Evolutionary conservation across 163 green algal species (phyloP), one percentile per base, ranked within the genome.

Genomic region (Chlamydomonas reinhardtii): DNA sequence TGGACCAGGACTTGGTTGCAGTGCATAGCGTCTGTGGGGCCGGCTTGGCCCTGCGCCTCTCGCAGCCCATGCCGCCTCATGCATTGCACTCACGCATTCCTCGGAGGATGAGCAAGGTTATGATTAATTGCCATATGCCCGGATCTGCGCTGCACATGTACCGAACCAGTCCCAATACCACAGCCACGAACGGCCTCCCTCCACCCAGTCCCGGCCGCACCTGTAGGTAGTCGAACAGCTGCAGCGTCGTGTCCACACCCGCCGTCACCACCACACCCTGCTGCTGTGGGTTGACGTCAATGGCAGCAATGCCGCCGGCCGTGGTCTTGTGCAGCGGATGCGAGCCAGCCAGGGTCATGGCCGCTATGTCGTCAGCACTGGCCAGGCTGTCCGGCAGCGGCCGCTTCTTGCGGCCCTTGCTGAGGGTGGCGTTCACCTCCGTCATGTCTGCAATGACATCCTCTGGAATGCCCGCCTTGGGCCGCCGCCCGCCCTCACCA

Each of bases 281-380:
- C 74, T 90, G 72, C 74, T 88, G 78, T 17, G 92, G 92, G 83
- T 92, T 91, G 56, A 89, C 68, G 43, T 92, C 92, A 14, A 95
- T 74, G 0, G 72, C 76, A 24, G 93, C 68, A 73, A 98, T 97
- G 59, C 95, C 95, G 25, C 92, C 94, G 83, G 95, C 91, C 11
- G 91, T 96, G 6, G 97, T 98, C 80, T 96, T 97, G 92, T 99
- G 97, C 90, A 99, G 88, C 15, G 97, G 94, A 88, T 96, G 86
- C 77, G 84, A 95, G 52, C 87, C 84, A 25, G 90, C 54, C 34
- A 97, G 90, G n/a, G 74, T 62, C 61, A 95, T 93, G 17, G 54
- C 34, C 3, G 85, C 86, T 2, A 99, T 72, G 22, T 96, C 94
- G 6, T 97, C 96, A 0, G 91, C 37, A 0, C 93, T 92, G 6